These are phyloP conservation scores for Fusarium tupiense DNA, from an alignment of 2,329 filamentous ascomycete genomes.

Conservation along the genomic window DNA sequence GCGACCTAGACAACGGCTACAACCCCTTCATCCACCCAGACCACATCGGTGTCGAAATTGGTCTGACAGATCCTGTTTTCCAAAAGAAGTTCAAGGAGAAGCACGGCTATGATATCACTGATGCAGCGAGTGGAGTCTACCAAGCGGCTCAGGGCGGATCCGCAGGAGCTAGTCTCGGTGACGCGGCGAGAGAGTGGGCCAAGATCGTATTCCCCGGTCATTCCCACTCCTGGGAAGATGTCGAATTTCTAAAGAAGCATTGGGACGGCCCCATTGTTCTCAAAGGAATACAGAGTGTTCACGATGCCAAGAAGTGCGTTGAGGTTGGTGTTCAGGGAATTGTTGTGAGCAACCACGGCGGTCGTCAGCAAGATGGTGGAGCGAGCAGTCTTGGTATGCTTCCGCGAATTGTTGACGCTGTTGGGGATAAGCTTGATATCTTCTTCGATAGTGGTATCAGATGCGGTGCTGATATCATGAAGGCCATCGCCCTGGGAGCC, in stretches of 20 bases:
- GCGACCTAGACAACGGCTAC: slow-evolving; percentile 23
- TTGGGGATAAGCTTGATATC: slow-evolving; percentile 2
- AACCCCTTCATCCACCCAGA: slow-evolving; percentile 31
- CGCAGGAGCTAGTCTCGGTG: slow-evolving; percentile 9
- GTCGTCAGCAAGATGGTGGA: slow-evolving; percentile 25
- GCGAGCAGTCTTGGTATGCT: slow-evolving; percentile 28
- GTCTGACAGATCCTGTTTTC: slow-evolving; percentile 27
- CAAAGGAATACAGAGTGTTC: slow-evolving; percentile 23
- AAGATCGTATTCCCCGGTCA: slow-evolving; percentile 29
- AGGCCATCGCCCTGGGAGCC: neutral
- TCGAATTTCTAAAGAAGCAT: slow-evolving; percentile 23
- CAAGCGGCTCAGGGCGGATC: slow-evolving; percentile 23
- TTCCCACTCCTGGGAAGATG: slow-evolving; percentile 22
- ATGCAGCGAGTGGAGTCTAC: slow-evolving; percentile 16
- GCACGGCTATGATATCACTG: slow-evolving; percentile 16
- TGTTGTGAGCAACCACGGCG: slow-evolving; percentile 26
- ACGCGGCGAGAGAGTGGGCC: slow-evolving; percentile 26
- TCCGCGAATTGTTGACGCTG: slow-evolving; percentile 5
- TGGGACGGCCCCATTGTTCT: slow-evolving; percentile 26
- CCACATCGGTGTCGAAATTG: slow-evolving; percentile 28
- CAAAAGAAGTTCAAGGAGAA: slow-evolving; percentile 20
- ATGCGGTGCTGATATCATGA: slow-evolving; percentile 20
- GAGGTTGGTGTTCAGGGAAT: slow-evolving; percentile 26
- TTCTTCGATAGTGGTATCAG: slow-evolving; percentile 13
- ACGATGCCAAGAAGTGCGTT: slow-evolving; percentile 17